phyloP scores from a whole-genome alignment of 140 eudicot species.

The Cichorium intybus region DNA sequence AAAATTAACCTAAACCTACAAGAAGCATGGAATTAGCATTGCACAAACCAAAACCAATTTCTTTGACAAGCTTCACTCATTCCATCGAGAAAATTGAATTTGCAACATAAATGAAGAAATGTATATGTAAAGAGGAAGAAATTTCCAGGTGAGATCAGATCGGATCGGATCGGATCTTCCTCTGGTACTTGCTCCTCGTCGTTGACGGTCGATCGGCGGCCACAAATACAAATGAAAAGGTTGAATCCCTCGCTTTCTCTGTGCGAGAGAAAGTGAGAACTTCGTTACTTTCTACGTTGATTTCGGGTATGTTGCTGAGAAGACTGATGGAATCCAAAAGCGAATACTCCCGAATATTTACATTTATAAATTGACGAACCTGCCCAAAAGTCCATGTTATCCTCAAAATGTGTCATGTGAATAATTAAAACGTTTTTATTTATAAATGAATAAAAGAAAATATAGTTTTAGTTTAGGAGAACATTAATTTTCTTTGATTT shows the following conservation, averaged over 20 bases:
- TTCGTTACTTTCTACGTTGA: slow-evolving; percentile 24
- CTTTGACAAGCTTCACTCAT: slow-evolving; percentile 4
- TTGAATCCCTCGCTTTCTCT: slow-evolving; percentile 12
- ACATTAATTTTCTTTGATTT: too few relatives aligned
- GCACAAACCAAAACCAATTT: background rate
- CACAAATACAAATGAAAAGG: background rate
- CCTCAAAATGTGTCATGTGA: too few relatives aligned
- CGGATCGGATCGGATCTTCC: slow-evolving; percentile 22
- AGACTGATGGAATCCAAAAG: slow-evolving; percentile 26
- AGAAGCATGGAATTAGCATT: slow-evolving; percentile 29
- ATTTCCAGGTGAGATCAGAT: slow-evolving; percentile 22
- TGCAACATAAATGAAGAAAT: slow-evolving; percentile 14
- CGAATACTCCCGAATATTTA: slow-evolving; percentile 19
- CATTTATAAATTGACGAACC: background rate
- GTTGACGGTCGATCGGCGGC: slow-evolving; percentile 16
- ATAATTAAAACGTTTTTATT: too few relatives aligned
- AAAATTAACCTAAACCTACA: slow-evolving; percentile 5
- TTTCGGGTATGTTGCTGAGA: slow-evolving; percentile 20
- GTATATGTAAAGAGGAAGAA: background rate
- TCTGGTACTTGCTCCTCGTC: slow-evolving; percentile 1
- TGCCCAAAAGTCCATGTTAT: background rate
- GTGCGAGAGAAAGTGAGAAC: slow-evolving; percentile 21
- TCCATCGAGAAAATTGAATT: background rate
- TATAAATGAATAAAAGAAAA: too few relatives aligned
- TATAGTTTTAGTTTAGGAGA: too few relatives aligned